Percentiles rank a stretch among this genome's conserved stretches.
phyloP scores from a whole-genome alignment of 108 stramenopile species.

The Conticribra weissflogii region DNA sequence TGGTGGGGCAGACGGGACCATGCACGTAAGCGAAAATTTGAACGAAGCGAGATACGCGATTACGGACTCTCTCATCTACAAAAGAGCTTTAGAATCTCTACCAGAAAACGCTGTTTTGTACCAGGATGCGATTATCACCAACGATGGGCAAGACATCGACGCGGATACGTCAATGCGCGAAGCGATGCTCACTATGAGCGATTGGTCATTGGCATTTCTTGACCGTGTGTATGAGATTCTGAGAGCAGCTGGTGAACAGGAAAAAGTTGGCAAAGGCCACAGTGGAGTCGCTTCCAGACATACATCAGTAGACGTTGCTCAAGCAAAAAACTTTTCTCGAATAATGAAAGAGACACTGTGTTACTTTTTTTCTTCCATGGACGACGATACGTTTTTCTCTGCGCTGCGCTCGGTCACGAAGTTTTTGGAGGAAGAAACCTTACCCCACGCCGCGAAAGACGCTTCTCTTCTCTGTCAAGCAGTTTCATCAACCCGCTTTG shows the following conservation, averaged over 20 bases:
- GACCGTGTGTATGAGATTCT: conserved; percentile 83
- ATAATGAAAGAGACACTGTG: conserved; percentile 78
- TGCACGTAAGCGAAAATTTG: conserved; percentile 58
- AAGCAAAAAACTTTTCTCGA: conserved; percentile 77
- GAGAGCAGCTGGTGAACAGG: conserved; percentile 81
- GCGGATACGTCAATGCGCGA: conserved; percentile 57
- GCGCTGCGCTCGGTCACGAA: conserved; percentile 66
- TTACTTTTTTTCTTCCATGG: conserved; percentile 84
- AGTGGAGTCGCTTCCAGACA: conserved; percentile 74
- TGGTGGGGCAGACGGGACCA: conserved; percentile 44
- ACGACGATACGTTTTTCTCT: conserved; percentile 58
- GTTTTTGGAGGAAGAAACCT: conserved; percentile 78
- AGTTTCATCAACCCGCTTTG: conserved; percentile 61
- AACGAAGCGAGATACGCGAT: conserved; percentile 44
- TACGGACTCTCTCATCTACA: conserved; percentile 52
- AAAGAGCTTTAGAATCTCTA: conserved; percentile 54
- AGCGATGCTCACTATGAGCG: conserved; percentile 69
- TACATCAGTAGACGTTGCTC: conserved; percentile 76
- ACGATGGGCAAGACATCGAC: conserved; percentile 35
- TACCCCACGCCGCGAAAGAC: conserved; percentile 83
- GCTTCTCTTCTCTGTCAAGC: conserved; percentile 79
- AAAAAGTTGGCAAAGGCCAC: conserved; percentile 75
- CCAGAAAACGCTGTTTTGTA: conserved; percentile 68
- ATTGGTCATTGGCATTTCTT: conserved; percentile 84
- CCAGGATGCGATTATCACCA: conserved; percentile 30